Evolutionary conservation across 345 rosid genomes (phyloP).

Genomic region (Clausena lansium): DNA sequence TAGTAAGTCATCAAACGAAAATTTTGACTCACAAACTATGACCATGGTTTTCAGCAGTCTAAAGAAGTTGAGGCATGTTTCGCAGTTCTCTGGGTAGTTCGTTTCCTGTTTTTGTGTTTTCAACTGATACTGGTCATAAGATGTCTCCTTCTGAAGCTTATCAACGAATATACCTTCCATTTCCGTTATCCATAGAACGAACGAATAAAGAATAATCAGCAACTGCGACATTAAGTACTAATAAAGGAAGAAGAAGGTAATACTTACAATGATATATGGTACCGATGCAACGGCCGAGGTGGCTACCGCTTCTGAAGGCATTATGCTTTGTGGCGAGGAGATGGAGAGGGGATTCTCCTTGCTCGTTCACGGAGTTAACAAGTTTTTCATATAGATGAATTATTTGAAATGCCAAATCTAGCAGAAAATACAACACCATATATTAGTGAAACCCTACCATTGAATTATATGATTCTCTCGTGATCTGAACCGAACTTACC

Average conservation of each 20-base stretch:
- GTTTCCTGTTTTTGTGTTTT: background rate
- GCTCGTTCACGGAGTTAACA: slow-evolving; percentile 23
- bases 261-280: slow-evolving; percentile 42
- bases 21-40: slow-evolving; percentile 16
- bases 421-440: background rate
- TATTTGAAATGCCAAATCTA: slow-evolving; percentile 56
- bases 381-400: slow-evolving; percentile 20
- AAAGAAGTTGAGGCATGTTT: slow-evolving; percentile 29
- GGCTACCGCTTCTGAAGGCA: slow-evolving; percentile 42
- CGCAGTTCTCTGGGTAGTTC: slow-evolving; percentile 30
- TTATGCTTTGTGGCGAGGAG: slow-evolving; percentile 39
- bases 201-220: background rate
- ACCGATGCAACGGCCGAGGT: slow-evolving; percentile 13
- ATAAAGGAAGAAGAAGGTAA: background rate
- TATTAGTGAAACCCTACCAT: background rate
- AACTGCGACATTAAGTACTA: background rate
- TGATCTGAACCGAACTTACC: slow-evolving; percentile 18
- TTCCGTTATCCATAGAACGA: too few relatives aligned
- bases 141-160: slow-evolving; percentile 16
- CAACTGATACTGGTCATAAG: too few relatives aligned
- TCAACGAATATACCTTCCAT: slow-evolving; percentile 42
- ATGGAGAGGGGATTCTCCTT: slow-evolving; percentile 44
- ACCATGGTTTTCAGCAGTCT: background rate
- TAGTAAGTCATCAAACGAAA: background rate
- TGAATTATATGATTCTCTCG: background rate